Base-by-base conservation (phyloP, 108 stramenopile genomes). In the Skeletonema potamos region DNA sequence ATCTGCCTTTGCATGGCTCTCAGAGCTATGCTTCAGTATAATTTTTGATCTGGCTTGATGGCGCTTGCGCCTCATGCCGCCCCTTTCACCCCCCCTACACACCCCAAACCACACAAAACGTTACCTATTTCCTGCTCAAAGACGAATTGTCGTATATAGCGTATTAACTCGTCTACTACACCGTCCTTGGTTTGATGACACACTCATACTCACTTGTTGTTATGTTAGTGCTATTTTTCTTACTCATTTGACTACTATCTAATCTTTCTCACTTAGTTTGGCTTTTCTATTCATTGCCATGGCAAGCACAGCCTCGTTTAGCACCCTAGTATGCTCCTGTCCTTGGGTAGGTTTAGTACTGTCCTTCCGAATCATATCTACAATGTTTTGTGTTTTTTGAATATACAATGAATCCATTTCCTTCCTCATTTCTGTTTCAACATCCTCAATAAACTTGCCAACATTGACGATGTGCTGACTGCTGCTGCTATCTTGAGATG, bases 371-470 rank as follows among this genome's bases (percentile, higher is more conserved):
- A 95, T 85, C 24, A 62, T 73, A 17, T 91, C 85, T 13, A 97
- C 78, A 30, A 99, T 77, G 43, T 96, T 92, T 34, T 85, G 57
- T 6, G 96, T 95, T 64, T 92, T 96, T 65, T 93, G 94, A 24
- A 98, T 86, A 72, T 95, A 87, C 41, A 99, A 77, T 7, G 82
- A 77, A 73, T 98, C 92, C 57, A 96, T 58, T 43, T 85, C 73
- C 7, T 83, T 82, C 59, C 94, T 65, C 63, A 96, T 76, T 8
- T 95, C 91, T 55, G 90, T 92, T 76, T 99, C 98, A 58, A 96
- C 81, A 44, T 96, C 94, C 82, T 99, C 98, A 37, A 99, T 91
- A 46, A 97, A 85, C 46, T 75, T 73, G 2, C 98, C 98, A 62
- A 99, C 86, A 82, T 95, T 99, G 43, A 81, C 67, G 34, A 98